Evolutionary conservation across 768 basidiomycete genomes (phyloP).

Genomic region (Tylopilus vinaceipallidus): DNA sequence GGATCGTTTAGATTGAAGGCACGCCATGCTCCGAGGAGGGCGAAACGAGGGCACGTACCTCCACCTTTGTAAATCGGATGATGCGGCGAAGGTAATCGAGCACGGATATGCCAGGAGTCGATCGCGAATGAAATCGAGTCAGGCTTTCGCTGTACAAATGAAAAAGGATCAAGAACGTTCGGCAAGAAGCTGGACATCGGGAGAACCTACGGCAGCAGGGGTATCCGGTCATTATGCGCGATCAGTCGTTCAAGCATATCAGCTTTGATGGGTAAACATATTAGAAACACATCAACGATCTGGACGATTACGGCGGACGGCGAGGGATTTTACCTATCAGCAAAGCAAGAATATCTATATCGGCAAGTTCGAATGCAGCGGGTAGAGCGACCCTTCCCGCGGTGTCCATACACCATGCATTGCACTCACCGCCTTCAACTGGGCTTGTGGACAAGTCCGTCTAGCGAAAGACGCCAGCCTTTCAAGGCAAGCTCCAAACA

Average conservation of each 20-base stretch:
- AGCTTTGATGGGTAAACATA: constrained; percentile 46
- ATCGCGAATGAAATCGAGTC: constrained; percentile 94
- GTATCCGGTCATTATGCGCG: constrained; percentile 93
- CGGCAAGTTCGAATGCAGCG: constrained; percentile 78
- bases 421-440: constrained; percentile 43
- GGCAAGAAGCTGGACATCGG: constrained; percentile 8
- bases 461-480: neutral
- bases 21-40: neutral
- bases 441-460: constrained; percentile 24
- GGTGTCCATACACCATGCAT: constrained; percentile 82
- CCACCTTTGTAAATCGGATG: constrained; percentile 92
- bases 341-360: constrained; percentile 78
- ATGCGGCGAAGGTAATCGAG: constrained; percentile 94
- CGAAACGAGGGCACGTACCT: constrained; percentile 50
- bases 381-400: constrained; percentile 78
- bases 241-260: constrained; percentile 97
- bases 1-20: constrained; percentile 5
- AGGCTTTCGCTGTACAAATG: constrained; percentile 67
- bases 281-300: constrained; percentile 12
- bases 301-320: constrained; percentile 16
- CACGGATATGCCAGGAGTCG: constrained; percentile 83
- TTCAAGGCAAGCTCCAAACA: constrained; percentile 32
- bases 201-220: constrained; percentile 71
- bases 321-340: constrained; percentile 71
- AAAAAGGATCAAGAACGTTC: constrained; percentile 22